Evolutionary conservation across 163 green algal genomes (phyloP), one percentile per base, ranked within the genome.

Genomic region (Scenedesmus sp.): DNA sequence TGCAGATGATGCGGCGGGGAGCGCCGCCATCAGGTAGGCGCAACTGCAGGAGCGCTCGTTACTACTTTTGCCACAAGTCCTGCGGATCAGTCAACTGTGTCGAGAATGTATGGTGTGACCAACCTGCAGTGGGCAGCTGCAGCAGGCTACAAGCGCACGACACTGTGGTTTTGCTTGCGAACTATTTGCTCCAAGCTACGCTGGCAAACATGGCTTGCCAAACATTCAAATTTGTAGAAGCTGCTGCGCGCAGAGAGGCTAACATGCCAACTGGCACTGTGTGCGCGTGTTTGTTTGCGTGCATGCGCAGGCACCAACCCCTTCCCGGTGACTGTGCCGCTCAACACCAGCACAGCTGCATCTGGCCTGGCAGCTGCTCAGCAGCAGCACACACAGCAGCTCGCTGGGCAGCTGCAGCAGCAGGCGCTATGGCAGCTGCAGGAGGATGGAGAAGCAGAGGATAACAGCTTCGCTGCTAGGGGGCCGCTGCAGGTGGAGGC

Each of bases 1-100:
- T 96, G 82, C 87, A 91, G 26, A 86, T 96, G 26, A 96, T 96
- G 95, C 94, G 96, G 85, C 84, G 93, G 2, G 95, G 95, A 9
- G 82, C 82, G 26, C 91, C 94, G 9, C 93, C 94, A 16, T 92
- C 89, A 54, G 94, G 93, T 16, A 55, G 23, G 70, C 70, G 0
- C 0, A 13, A 15, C 4, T 52, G 5, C 20, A 79, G 23, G 23
- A 52, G 5, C 18, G 2, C 46, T 20, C 62, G 62, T 46, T 23
- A 23, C 23, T 16, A 76, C 5, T 76, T 16, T 4, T 26, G 16
- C 64, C 66, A 76, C 13, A 26, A 18, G 66, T 3, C 7, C 16
- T 76, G 66, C 62, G 34, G 16, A 76, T 76, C 2, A 18, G 16
- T 26, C 6, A 9, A 8, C 10, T 5, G 16, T 70, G 62, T 23